A percentile compares a stretch with the other conserved stretches of the same genome.
phyloP scores from a whole-genome alignment of 768 basidiomycete genomes.

The Pluteus cervinus region DNA sequence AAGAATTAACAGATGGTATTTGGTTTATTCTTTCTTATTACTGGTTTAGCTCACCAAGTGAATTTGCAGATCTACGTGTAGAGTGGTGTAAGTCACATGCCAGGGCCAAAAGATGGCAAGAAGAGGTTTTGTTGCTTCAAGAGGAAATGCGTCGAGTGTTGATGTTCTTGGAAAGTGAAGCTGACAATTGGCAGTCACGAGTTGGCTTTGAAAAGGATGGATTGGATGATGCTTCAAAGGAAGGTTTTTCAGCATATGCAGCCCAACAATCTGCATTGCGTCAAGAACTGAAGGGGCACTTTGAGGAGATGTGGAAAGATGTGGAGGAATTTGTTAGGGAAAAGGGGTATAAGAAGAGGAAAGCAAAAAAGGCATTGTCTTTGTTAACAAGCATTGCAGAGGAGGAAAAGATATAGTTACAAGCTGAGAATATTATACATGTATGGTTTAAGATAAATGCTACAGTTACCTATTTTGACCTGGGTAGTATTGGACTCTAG shows the following conservation, averaged over 20 bases:
- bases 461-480: too few species aligned
- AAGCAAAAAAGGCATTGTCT: too few species aligned
- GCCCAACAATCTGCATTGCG: background rate
- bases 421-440: too few species aligned
- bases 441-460: too few species aligned
- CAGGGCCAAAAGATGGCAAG: conserved; percentile 12
- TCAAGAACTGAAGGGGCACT: background rate
- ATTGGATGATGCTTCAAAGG: conserved; percentile 2
- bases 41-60: background rate
- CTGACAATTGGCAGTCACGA: conserved; percentile 14
- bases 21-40: background rate
- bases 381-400: too few species aligned
- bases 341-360: too few species aligned
- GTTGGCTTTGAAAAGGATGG: too few species aligned
- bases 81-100: conserved; percentile 19
- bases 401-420: too few species aligned
- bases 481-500: too few species aligned
- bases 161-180: conserved; percentile 12
- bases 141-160: conserved; percentile 17
- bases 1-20: conserved; percentile 11
- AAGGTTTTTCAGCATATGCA: conserved; percentile 4
- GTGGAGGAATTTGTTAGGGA: conserved; percentile 1
- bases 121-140: conserved; percentile 15
- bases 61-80: conserved; percentile 11
- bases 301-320: background rate